Percentiles rank a stretch among this genome's conserved stretches.
Conservation (phyloP, 768 basidiomycete genomes). For the Boletellus ananas region DNA sequence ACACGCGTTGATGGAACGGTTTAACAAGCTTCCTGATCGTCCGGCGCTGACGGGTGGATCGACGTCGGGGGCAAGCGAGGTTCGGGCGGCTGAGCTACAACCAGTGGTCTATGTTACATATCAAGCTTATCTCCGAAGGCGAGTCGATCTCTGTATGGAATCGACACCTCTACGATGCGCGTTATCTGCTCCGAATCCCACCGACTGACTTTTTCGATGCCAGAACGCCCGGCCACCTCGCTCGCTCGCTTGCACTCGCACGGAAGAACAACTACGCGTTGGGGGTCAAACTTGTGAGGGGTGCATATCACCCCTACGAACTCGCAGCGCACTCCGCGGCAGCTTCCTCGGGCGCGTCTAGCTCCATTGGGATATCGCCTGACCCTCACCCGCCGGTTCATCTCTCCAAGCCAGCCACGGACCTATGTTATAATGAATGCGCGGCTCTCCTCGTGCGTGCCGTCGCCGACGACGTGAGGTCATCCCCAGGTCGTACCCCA, state of each 20-base stretch:
- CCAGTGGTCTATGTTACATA: conserved; percentile 83
- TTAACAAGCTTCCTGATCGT: conserved; percentile 47
- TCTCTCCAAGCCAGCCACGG: conserved; percentile 65
- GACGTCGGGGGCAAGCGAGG: background rate
- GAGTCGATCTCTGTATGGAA: conserved; percentile 7
- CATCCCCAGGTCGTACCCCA: conserved; percentile 10
- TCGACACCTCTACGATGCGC: too few species aligned
- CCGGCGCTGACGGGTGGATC: background rate
- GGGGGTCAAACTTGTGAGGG: conserved; percentile 90
- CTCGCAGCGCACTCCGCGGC: conserved; percentile 37
- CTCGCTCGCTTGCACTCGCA: conserved; percentile 62
- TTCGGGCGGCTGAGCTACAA: conserved; percentile 35
- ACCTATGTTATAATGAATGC: conserved; percentile 66
- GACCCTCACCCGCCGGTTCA: conserved; percentile 66
- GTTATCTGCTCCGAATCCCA: background rate
- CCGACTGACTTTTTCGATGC: background rate
- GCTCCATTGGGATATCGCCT: conserved; percentile 47
- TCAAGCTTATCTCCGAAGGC: conserved; percentile 85
- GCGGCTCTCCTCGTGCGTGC: conserved; percentile 51
- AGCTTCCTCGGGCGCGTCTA: conserved; percentile 18
- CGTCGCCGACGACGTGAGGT: conserved; percentile 49
- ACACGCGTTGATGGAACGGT: conserved; percentile 68
- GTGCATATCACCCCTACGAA: conserved; percentile 87
- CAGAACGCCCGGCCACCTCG: conserved; percentile 69
- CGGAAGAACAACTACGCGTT: conserved; percentile 63